phyloP scores from a whole-genome alignment of 768 basidiomycete genomes.

The Russula earlei region DNA sequence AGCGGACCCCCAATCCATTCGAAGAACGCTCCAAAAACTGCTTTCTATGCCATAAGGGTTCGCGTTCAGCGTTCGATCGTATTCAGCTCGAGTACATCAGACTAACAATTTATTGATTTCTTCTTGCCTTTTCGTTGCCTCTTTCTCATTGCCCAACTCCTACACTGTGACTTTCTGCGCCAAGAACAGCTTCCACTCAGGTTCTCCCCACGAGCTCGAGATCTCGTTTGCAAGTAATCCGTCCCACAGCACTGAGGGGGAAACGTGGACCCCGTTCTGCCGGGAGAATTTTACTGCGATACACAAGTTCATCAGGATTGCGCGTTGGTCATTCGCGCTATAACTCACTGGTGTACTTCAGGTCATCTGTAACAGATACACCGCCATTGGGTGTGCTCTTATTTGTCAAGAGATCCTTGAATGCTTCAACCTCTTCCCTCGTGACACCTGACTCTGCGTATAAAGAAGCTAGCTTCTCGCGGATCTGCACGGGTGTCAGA shows the following conservation, averaged over 20 bases:
- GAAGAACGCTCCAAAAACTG: conserved; percentile 39
- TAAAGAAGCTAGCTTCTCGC: conserved; percentile 59
- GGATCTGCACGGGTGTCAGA: conserved; percentile 60
- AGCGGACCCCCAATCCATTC: conserved; percentile 60
- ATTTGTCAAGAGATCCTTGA: conserved; percentile 54
- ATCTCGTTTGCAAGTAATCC: conserved; percentile 63
- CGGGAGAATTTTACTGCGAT: conserved; percentile 75
- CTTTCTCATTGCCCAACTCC: conserved; percentile 23
- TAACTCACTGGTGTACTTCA: conserved; percentile 82
- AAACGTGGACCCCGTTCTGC: conserved; percentile 89
- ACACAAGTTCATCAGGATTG: neutral
- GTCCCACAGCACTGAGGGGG: conserved; percentile 74
- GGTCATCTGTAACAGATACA: conserved; percentile 68
- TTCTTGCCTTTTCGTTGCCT: neutral
- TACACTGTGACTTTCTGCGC: conserved; percentile 39
- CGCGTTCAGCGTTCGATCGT: too few relatives aligned
- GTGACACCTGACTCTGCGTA: conserved; percentile 43
- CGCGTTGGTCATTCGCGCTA: neutral
- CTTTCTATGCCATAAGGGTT: conserved; percentile 22
- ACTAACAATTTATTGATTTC: neutral
- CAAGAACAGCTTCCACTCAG: conserved; percentile 76
- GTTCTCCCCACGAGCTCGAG: conserved; percentile 72
- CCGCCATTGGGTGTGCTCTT: conserved; percentile 70
- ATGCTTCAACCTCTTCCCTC: conserved; percentile 37
- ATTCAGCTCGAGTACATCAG: neutral